Conservation (phyloP, 2,329 filamentous ascomycete genomes). For the Claviceps maximensis region DNA sequence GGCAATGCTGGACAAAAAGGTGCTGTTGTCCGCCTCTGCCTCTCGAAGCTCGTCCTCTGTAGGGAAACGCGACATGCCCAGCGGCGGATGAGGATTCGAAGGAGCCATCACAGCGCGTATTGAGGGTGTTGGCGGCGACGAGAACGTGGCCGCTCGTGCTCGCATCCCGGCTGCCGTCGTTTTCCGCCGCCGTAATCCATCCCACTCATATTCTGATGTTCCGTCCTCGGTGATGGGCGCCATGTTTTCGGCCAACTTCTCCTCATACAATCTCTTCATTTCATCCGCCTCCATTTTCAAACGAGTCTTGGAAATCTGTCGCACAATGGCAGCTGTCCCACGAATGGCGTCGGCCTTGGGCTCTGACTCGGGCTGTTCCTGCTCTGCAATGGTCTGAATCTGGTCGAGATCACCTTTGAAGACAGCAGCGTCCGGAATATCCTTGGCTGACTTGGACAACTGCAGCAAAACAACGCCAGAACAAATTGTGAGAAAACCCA, state of each 20-base stretch:
- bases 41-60: conserved; percentile 41
- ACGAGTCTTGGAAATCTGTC: conserved; percentile 63
- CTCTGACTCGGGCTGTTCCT: conserved; percentile 91
- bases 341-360: conserved; percentile 94
- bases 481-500: conserved; percentile 91
- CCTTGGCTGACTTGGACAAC: conserved; percentile 95
- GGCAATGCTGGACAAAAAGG: conserved; percentile 40
- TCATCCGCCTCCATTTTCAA: conserved; percentile 72
- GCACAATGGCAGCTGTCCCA: conserved; percentile 75
- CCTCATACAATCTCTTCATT: conserved; percentile 62
- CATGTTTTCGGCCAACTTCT: conserved; percentile 58
- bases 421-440: conserved; percentile 85
- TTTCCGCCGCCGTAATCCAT: conserved; percentile 67
- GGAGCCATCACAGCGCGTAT: conserved; percentile 10
- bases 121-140: conserved; percentile 15
- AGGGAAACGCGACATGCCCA: conserved; percentile 81
- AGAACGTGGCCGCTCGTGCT: conserved; percentile 14
- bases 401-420: conserved; percentile 91
- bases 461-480: conserved; percentile 84
- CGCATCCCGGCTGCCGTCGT: conserved; percentile 31
- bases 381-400: conserved; percentile 86
- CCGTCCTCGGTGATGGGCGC: conserved; percentile 68
- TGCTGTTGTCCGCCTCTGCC: conserved; percentile 33
- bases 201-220: conserved; percentile 63
- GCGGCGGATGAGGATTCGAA: conserved; percentile 20